Evolutionary conservation across 306 rosid species (phyloP).

Genomic region (Medicago arabica): DNA sequence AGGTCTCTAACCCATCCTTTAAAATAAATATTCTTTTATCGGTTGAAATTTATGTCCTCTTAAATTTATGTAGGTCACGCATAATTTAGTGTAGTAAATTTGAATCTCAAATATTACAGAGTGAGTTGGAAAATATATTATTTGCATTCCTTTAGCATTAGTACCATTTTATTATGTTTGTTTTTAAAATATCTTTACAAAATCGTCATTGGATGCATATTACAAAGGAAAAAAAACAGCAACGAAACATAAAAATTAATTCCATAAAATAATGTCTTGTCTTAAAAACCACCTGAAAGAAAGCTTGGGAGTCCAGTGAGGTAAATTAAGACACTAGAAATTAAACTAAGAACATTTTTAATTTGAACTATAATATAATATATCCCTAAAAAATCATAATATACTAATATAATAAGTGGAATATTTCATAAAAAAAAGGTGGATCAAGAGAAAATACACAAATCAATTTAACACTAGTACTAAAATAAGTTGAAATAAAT

Average conservation of each 20-base stretch:
- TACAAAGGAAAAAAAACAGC: not conserved
- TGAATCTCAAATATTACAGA: not conserved
- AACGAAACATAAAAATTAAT: not conserved
- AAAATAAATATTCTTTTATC: too few species aligned
- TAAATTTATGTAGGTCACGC: not conserved
- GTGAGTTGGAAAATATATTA: not conserved
- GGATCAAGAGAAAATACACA: not conserved
- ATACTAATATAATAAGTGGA: not conserved
- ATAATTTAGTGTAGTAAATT: not conserved
- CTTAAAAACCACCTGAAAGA: not conserved
- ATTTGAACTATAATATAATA: not conserved
- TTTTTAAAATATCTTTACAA: not conserved
- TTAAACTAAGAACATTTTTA: not conserved
- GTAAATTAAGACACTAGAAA: not conserved
- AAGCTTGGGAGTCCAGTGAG: not conserved
- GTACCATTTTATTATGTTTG: not conserved
- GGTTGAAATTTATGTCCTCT: not conserved
- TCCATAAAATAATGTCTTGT: not conserved
- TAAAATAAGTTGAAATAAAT: not conserved
- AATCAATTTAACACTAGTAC: not conserved
- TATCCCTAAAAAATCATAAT: too few species aligned
- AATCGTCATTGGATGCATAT: not conserved
- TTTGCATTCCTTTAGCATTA: not conserved
- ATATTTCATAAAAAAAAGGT: not conserved
- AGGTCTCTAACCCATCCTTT: too few species aligned